Base-by-base conservation (phyloP, 305 asterid species). In the Fraxinus floribunda region DNA sequence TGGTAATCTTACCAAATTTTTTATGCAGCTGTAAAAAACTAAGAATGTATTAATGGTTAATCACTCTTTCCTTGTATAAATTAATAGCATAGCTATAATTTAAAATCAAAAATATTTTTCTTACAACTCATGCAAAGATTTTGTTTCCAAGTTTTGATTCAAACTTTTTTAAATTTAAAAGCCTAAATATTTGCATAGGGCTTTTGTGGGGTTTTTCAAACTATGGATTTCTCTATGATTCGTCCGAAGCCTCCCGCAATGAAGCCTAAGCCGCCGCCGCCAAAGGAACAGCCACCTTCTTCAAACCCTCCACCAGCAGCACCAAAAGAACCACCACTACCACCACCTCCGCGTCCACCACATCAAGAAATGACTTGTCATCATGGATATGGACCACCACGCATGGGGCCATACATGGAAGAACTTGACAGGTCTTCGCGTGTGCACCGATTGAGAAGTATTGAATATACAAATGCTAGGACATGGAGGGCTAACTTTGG, bases 401-500 rank as follows among this genome's bases (percentile, higher is more conserved):
- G 36, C 70, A 77, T 29, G 18, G 75, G 70, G 72, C 86, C 87
- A n/a, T 81, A 77, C 85, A 32, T 41, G 75, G 86, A 74, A 26
- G 85, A 80, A 0, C 2, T 85, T 7, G 81, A 78, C 4, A 55
- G 34, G 26, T 3, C 41, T 13, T 64, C 80, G 4, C 83, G 79
- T 18, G 36, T 73, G 75, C 84, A 78, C 0, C 24, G 79, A 1
- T 5, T 83, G 71, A 79, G 76, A 77, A 85, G 84, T 13, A 13
- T 86, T 1, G 89, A 84, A 79, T 84, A 82, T 81, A 68, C 88
- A 15, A 75, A 86, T 44, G 81, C 86, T 3, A 79, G 83, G 70
- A 71, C 80, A 3, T 86, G 82, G 85, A 79, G 78, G 13, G 2
- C 82, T 76, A 80, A 88, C 20, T 78, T 68, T 22, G 88, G 81